These are phyloP conservation scores for Tolypocladium amazonense DNA, from an alignment of 2,329 filamentous ascomycete species.

Conservation along the genomic window DNA sequence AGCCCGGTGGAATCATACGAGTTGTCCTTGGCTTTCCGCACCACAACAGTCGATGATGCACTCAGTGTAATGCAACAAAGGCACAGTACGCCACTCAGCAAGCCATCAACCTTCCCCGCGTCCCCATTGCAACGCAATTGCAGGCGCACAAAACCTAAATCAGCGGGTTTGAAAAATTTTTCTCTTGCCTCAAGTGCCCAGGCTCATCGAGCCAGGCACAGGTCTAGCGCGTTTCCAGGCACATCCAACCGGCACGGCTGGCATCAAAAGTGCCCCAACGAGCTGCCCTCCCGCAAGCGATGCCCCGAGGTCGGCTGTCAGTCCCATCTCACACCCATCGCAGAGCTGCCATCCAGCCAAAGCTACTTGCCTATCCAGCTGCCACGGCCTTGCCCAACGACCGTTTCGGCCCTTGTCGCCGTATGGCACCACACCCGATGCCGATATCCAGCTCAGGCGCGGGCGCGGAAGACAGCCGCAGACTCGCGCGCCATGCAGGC, in stretches of 20 bases:
- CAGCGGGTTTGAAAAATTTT: neutral
- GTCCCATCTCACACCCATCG: neutral
- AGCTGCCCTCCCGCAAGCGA: too few species aligned
- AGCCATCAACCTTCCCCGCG: neutral
- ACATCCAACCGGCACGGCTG: neutral
- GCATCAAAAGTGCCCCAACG: neutral
- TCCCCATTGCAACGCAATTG: neutral
- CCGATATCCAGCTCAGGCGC: neutral
- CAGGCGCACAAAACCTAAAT: neutral
- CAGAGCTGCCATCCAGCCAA: neutral
- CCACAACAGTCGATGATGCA: neutral
- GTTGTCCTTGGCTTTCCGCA: neutral
- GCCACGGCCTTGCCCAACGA: neutral
- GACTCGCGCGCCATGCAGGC: neutral
- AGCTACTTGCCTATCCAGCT: neutral
- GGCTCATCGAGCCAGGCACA: neutral
- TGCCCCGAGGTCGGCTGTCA: neutral
- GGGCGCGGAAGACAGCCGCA: neutral
- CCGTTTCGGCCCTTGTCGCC: neutral
- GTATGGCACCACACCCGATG: neutral
- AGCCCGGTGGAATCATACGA: neutral
- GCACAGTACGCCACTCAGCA: neutral
- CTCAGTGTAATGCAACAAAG: neutral
- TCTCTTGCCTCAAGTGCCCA: neutral
- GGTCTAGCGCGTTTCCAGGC: neutral